A percentile compares a stretch with the other conserved stretches of the same genome.
These are phyloP conservation scores for Pezicula neosporulosa DNA, from an alignment of 2,329 filamentous ascomycete species.

Conservation along the genomic window DNA sequence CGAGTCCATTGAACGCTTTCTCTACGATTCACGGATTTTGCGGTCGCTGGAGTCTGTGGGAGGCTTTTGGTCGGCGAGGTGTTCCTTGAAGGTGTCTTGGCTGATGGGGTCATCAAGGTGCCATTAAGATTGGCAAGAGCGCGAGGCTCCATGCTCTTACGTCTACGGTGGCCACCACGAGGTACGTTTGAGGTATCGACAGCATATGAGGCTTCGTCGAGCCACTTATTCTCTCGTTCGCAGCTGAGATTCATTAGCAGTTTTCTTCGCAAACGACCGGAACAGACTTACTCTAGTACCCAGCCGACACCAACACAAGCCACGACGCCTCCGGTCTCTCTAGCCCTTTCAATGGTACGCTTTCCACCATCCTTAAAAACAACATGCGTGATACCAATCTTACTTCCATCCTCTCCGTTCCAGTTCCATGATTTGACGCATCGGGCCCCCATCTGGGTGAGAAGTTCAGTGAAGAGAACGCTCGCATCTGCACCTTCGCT, in stretches of 20 bases:
- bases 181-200: conserved; percentile 66
- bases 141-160: conserved; percentile 79
- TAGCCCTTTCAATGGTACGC: conserved; percentile 77
- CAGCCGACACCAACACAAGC: conserved; percentile 85
- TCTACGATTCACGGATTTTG: conserved; percentile 22
- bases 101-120: conserved; percentile 46
- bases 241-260: conserved; percentile 48
- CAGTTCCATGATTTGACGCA: conserved; percentile 76
- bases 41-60: conserved; percentile 23
- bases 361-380: conserved; percentile 85
- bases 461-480: conserved; percentile 74
- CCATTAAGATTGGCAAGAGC: conserved; percentile 67
- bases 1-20: conserved; percentile 29
- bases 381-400: conserved; percentile 80
- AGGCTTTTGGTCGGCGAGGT: conserved; percentile 28
- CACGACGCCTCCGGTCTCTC: conserved; percentile 68
- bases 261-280: conserved; percentile 17
- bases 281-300: conserved; percentile 73
- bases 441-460: conserved; percentile 77
- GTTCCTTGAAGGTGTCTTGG: conserved; percentile 21
- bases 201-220: conserved; percentile 67
- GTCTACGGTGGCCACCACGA: conserved; percentile 66
- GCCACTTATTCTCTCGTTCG: conserved; percentile 72
- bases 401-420: conserved; percentile 37
- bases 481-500: conserved; percentile 78